A percentile compares a stretch with the other conserved stretches of the same genome.
These are phyloP conservation scores for Abelmoschus esculentus DNA, from an alignment of 345 rosid species.

Conservation along the genomic window DNA sequence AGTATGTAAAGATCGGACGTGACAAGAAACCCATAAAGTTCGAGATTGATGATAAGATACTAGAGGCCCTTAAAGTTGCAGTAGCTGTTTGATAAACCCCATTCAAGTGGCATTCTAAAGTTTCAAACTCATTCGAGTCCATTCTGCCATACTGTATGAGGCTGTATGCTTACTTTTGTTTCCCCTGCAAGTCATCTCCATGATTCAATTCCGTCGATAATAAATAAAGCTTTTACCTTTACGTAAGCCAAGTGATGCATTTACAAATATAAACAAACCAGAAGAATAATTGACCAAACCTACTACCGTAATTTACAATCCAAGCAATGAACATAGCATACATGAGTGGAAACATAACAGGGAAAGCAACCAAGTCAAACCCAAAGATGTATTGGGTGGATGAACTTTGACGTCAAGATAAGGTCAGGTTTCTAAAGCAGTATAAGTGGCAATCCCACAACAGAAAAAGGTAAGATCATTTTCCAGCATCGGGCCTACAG, in stretches of 20 bases:
- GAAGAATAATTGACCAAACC: background rate
- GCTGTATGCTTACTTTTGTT: background rate
- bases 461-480: background rate
- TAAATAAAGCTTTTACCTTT: background rate
- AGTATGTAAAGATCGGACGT: constrained; percentile 71
- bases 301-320: background rate
- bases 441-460: background rate
- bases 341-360: no score
- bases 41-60: constrained; percentile 77
- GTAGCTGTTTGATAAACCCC: constrained; percentile 35
- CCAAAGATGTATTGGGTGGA: background rate
- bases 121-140: background rate
- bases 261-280: background rate
- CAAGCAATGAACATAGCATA: background rate
- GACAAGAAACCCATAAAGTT: constrained; percentile 77
- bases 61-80: constrained; percentile 66
- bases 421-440: background rate
- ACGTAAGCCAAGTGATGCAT: background rate
- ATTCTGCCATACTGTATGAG: background rate
- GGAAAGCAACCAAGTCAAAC: background rate
- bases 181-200: background rate
- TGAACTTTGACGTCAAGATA: background rate
- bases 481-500: no score
- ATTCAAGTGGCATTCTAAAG: background rate
- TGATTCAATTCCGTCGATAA: background rate